Base-by-base conservation (phyloP, 805 yeast genomes). In the Candida orba region DNA sequence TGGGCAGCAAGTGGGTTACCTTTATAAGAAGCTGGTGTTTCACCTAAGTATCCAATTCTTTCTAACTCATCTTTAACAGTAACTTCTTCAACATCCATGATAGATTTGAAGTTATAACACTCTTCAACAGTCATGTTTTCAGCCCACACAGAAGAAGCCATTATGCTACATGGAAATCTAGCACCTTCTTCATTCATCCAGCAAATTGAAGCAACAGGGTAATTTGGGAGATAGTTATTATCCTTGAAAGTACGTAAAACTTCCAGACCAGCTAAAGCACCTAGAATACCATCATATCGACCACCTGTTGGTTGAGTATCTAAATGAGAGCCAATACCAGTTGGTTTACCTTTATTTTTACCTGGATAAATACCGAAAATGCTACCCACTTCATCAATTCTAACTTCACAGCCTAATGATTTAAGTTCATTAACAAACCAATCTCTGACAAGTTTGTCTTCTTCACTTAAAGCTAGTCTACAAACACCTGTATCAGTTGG, bases 181-280 rank as follows among this genome's bases (percentile, higher is more conserved):
- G 89, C 88, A 44, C 90, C 90, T 64, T 82, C 90, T 57, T 82
- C 90, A 54, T 82, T 82, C 59, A 80, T 78, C 90, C 90, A 82
- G 54, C 76, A 71, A 34, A 82, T 71, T 5, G 79, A 69, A 6
- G 81, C 79, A 43, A 82, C 72, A 8, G 88, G 88, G 48, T 68
- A 81, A 42, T 78, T 72, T n/a, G 90, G 86, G 10, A 65, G 67
- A 53, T 63, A 72, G 36, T 69, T 65, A 57, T 78, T 76, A 15
- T 77, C 85, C 46, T 78, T 75, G 55, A 82, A 62, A 4, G 87
- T 80, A 47, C 86, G 66, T 51, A 82, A 60, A 6, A 82, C 79
- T 60, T 82, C 87, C 37, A 82, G 63, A 1, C 86, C 88, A 9
- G 81, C 62, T 37, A 81, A 63, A 6, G 82, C 88, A 17, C 90